A percentile compares a stretch with the other conserved stretches of the same genome.
Conservation (phyloP, 139 green algal species). For the Auxenochlorella pyrenoidosa region DNA sequence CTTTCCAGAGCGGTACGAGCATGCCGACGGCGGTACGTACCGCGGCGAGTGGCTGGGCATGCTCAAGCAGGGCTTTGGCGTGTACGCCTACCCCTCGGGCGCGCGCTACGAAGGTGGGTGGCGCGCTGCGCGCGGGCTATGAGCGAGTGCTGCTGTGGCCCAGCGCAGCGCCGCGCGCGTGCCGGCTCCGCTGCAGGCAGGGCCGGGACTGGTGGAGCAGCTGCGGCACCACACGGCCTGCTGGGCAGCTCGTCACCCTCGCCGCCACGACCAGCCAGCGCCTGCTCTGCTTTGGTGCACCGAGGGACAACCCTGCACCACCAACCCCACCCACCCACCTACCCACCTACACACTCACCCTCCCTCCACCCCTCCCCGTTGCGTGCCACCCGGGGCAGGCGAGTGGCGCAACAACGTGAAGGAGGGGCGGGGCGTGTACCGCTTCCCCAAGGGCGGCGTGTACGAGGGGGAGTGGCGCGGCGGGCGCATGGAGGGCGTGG, state of each 20-base stretch:
- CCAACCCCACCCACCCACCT: too few species aligned
- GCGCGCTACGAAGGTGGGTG: conserved; percentile 76
- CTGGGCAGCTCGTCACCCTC: too few species aligned
- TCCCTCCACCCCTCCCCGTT: too few species aligned
- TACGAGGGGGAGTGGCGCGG: conserved; percentile 87
- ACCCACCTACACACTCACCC: not conserved
- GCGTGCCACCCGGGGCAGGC: conserved; percentile 16
- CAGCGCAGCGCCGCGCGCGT: too few species aligned
- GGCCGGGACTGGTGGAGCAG: too few species aligned
- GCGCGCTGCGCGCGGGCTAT: too few species aligned
- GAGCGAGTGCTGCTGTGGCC: too few species aligned
- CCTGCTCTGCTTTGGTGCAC: too few species aligned
- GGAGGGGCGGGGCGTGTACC: conserved; percentile 82
- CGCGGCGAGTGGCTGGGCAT: conserved; percentile 79
- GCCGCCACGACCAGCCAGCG: too few species aligned
- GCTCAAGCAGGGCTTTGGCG: conserved; percentile 80
- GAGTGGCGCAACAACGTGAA: conserved; percentile 84
- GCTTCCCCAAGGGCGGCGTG: conserved; percentile 80
- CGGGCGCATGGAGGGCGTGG: conserved; percentile 72
- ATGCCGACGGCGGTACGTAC: conserved; percentile 84
- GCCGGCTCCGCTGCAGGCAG: too few species aligned
- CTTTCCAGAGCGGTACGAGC: conserved; percentile 69
- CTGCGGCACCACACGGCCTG: too few species aligned
- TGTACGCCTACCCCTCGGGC: conserved; percentile 79
- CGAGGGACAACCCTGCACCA: too few species aligned